These are phyloP conservation scores for Diversispora epigaea DNA, from an alignment of 192 early-diverging fungal species.

Conservation along the genomic window DNA sequence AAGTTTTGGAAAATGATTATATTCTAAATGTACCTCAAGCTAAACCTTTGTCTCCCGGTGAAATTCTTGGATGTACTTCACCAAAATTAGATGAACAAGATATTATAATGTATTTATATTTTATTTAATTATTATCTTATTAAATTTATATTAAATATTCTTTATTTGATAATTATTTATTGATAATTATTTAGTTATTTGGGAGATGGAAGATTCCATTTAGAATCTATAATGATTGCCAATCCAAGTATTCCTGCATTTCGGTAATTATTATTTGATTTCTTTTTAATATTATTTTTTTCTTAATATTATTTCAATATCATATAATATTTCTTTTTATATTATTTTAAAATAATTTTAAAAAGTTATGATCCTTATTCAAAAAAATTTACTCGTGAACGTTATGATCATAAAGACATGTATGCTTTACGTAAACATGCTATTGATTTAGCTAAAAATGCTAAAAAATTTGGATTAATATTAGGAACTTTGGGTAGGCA, in stretches of 20 bases:
- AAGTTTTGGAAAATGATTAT: conserved; percentile 64
- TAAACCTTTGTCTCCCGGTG: conserved; percentile 93
- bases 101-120: conserved; percentile 62
- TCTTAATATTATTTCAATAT: neutral
- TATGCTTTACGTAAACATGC: conserved; percentile 79
- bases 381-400: conserved; percentile 88
- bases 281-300: neutral
- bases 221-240: conserved; percentile 98
- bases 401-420: conserved; percentile 94
- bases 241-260: conserved; percentile 89
- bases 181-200: conserved; percentile 51
- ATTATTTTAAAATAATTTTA: conserved; percentile 1
- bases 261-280: too few relatives aligned
- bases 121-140: neutral
- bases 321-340: neutral
- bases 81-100: conserved; percentile 77
- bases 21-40: conserved; percentile 81
- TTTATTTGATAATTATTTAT: conserved; percentile 14
- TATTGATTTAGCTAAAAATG: conserved; percentile 70
- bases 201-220: conserved; percentile 96
- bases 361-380: conserved; percentile 87
- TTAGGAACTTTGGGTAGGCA: conserved; percentile 95
- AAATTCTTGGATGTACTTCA: conserved; percentile 94
- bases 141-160: conserved; percentile 9
- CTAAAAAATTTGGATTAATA: conserved; percentile 85